Base-by-base conservation (phyloP, 208 protist species). In the Trypanosoma platydactyli region DNA sequence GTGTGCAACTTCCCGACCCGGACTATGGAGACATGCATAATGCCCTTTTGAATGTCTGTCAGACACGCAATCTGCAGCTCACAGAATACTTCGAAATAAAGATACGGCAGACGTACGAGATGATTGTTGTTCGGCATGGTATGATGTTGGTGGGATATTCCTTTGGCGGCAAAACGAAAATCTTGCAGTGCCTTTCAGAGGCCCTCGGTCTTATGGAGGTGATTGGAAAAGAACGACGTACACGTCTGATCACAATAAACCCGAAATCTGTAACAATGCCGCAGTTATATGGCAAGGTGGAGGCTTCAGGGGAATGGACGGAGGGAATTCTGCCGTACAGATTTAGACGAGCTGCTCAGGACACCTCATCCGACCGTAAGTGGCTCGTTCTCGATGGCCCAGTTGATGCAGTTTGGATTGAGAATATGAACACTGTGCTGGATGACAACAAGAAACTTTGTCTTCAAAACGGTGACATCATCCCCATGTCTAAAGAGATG, bases 381-480 rank as follows among this genome's bases (percentile, higher is more conserved):
- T 99, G 96, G 96, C 80, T 99, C 51, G 86, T 99, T 16, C 92
- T 98, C 16, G 97, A 99, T 53, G 97, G 97, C 62, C 98, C 98
- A 30, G 98, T 99, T 9, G 98, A 99, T 76, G 97, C 98, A n/a
- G 83, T 99, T 48, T 99, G 98, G 98, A 99, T 99, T 86, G 98
- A 99, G 80, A 99, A 98, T 77, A 98, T 99, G 97, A 99, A 99
- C 86, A 99, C 98, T 20, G 97, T 99, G 25, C 88, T 99, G 15
- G 98, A 99, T 76, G 98, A 99, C 78, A 99, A 99, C 84, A 99
- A 98, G 84, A 98, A 98, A 72, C 91, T 99, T 42, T 99, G 98
- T 71, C 81, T 99, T 54, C 90, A 98, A 52, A 97, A 95, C 68
- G 95, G 95, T 51, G 96, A 99, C 74, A 98, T 98, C 66, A 98